These are phyloP conservation scores for Takakia lepidozioides DNA, from an alignment of 225 moss, liverwort and hornwort genomes.

Conservation along the genomic window DNA sequence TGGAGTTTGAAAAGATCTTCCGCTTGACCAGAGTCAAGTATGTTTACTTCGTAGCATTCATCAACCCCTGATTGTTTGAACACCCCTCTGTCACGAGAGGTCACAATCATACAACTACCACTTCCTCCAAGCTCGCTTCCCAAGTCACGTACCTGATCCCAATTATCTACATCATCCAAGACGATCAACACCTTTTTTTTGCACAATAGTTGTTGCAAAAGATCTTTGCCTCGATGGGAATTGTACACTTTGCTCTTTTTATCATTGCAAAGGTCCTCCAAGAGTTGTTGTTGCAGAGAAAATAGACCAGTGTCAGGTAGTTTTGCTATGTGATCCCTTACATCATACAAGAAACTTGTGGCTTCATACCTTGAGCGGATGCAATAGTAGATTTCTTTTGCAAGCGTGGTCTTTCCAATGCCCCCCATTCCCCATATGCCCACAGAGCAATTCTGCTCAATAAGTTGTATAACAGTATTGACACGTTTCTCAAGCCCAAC, in stretches of 20 bases:
- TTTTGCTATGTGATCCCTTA: not conserved
- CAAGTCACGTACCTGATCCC: not conserved
- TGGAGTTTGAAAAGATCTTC: not conserved
- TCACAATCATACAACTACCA: not conserved
- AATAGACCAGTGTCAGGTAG: not conserved
- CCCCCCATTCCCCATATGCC: slow-evolving; percentile 10
- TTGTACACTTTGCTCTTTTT: not conserved
- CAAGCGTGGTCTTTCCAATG: slow-evolving; percentile 10
- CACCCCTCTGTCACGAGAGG: not conserved
- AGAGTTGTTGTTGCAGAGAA: not conserved
- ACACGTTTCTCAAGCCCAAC: slow-evolving; percentile 1
- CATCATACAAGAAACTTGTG: slow-evolving; percentile 4
- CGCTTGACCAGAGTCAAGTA: not conserved
- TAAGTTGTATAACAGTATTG: not conserved
- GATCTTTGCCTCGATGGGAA: not conserved
- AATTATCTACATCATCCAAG: slow-evolving; percentile 1
- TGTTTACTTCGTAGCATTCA: not conserved
- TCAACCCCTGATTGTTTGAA: not conserved
- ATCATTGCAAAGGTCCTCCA: not conserved
- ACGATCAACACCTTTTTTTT: not conserved
- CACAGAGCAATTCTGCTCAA: not conserved
- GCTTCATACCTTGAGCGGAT: not conserved
- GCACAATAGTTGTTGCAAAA: not conserved
- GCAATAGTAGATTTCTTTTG: slow-evolving; percentile 1
- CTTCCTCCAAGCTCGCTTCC: not conserved